Evolutionary conservation across 176 grass and related monocot species (phyloP).

Genomic region (Zoysia pacifica): DNA sequence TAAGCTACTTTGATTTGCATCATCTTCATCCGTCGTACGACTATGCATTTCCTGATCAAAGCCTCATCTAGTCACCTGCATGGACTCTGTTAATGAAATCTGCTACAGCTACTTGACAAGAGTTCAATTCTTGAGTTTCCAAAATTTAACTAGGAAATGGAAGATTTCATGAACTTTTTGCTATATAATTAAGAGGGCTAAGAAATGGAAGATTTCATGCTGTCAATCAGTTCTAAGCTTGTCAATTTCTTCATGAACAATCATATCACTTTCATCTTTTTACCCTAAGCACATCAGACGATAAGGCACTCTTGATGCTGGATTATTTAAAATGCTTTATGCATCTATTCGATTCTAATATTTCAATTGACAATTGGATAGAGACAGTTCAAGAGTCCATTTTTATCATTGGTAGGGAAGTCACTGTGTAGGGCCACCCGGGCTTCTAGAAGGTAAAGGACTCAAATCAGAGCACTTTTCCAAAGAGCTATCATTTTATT

Average conservation of each 20-base stretch:
- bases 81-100: neutral
- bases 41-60: neutral
- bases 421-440: neutral
- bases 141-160: neutral
- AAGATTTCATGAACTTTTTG: too few species aligned
- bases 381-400: neutral
- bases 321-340: neutral
- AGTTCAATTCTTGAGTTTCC: neutral
- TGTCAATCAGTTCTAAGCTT: neutral
- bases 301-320: neutral
- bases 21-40: neutral
- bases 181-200: neutral
- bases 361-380: neutral
- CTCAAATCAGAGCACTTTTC: conserved; percentile 7
- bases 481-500: neutral
- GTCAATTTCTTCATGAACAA: neutral
- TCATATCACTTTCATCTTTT: conserved; percentile 3
- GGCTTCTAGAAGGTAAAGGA: conserved; percentile 47
- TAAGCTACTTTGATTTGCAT: neutral
- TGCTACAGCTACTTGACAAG: neutral
- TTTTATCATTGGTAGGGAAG: conserved; percentile 32
- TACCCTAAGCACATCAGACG: neutral
- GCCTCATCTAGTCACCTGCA: neutral
- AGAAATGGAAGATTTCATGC: neutral
- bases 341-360: neutral